A percentile compares a stretch with the other conserved stretches of the same genome.
phyloP scores from a whole-genome alignment of 1,284 basidiomycete genomes.

The Rhodotorula sp. region DNA sequence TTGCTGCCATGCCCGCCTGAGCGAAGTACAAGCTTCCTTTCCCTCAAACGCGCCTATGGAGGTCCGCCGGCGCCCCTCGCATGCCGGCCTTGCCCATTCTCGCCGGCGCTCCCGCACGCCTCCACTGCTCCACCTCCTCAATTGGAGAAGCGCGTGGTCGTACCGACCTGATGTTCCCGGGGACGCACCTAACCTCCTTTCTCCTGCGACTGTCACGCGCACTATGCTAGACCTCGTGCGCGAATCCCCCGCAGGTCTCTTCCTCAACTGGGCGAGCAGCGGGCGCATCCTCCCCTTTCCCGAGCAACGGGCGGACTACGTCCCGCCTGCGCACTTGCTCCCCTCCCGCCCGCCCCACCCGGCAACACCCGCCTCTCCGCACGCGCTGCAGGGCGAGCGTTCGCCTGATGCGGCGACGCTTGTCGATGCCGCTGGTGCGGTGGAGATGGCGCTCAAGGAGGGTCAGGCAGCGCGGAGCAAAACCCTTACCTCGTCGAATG shows the following conservation, averaged over 20 bases:
- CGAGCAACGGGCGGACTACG: conserved; percentile 35
- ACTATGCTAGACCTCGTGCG: conserved; percentile 29
- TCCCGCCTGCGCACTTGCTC: conserved; percentile 24
- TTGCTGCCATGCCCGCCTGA: too few relatives aligned
- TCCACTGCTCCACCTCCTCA: too few relatives aligned
- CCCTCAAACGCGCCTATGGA: too few relatives aligned
- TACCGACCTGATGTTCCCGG: too few relatives aligned
- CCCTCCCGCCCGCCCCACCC: not conserved
- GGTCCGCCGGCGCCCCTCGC: too few relatives aligned
- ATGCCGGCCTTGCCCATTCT: too few relatives aligned
- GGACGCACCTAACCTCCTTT: too few relatives aligned
- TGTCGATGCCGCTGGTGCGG: too few relatives aligned
- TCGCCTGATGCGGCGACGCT: not conserved
- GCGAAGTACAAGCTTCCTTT: too few relatives aligned
- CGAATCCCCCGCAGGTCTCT: conserved; percentile 32
- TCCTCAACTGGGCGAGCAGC: conserved; percentile 23
- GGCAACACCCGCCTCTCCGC: not conserved
- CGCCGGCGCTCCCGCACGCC: too few relatives aligned
- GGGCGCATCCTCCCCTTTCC: conserved; percentile 33
- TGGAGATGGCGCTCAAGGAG: not conserved
- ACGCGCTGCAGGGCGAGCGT: not conserved
- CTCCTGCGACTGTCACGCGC: too few relatives aligned
- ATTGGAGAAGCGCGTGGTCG: too few relatives aligned
- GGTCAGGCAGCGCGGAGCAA: not conserved
- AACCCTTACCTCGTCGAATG: not conserved